A percentile compares a stretch with the other conserved stretches of the same genome.
Conservation (phyloP, 352 stramenopile genomes). For the Globisporangium spinosum region DNA sequence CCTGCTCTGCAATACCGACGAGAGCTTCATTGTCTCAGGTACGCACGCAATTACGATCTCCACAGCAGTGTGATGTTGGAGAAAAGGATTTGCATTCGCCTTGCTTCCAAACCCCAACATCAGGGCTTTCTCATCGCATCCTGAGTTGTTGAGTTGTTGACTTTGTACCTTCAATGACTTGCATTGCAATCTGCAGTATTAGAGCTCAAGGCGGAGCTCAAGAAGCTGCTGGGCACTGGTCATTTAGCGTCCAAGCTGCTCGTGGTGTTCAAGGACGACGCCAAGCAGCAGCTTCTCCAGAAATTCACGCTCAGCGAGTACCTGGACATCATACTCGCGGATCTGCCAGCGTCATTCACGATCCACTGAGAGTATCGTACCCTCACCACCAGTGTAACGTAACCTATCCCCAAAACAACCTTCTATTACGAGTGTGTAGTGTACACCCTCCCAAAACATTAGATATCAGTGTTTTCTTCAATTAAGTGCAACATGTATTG, state of each 20-base stretch:
- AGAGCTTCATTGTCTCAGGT: constrained; percentile 86
- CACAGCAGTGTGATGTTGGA: neutral
- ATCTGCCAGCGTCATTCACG: constrained; percentile 38
- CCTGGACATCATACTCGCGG: constrained; percentile 37
- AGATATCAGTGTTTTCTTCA: neutral
- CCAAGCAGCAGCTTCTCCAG: constrained; percentile 43
- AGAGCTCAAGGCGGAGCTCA: constrained; percentile 46
- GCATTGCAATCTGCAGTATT: constrained; percentile 23
- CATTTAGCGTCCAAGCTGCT: constrained; percentile 39
- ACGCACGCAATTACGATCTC: constrained; percentile 2
- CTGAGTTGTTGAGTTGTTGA: neutral
- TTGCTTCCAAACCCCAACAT: neutral
- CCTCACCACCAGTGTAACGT: neutral
- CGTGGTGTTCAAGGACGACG: constrained; percentile 30
- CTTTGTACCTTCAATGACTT: neutral
- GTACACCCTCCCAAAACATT: neutral
- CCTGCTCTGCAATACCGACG: constrained; percentile 91
- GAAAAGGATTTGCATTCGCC: neutral
- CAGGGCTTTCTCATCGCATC: neutral
- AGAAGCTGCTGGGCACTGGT: constrained; percentile 40
- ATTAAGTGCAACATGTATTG: neutral
- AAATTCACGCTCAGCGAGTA: constrained; percentile 50
- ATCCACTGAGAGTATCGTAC: neutral
- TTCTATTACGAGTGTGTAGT: neutral
- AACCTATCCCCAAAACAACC: neutral